Percentiles rank a stretch among this genome's conserved stretches.
Conservation (phyloP, 352 stramenopile genomes). For the Stramenopiles sp. region DNA sequence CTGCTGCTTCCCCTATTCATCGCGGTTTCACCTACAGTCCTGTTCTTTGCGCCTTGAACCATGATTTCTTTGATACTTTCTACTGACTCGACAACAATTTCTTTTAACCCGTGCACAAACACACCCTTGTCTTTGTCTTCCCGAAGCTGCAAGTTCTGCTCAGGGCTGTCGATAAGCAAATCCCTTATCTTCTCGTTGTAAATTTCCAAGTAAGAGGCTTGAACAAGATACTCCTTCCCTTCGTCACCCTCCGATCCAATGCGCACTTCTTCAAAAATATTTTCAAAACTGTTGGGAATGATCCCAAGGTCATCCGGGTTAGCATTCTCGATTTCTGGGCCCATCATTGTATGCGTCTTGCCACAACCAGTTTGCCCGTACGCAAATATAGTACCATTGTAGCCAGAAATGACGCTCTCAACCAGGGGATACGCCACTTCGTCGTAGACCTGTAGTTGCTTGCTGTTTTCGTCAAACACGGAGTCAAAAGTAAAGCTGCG, state of each 20-base stretch:
- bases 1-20: conserved; percentile 92
- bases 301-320: conserved; percentile 45
- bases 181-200: conserved; percentile 97
- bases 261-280: conserved; percentile 59
- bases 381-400: conserved; percentile 78
- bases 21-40: conserved; percentile 75
- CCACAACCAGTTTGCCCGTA: conserved; percentile 60
- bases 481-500: conserved; percentile 70
- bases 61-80: conserved; percentile 58
- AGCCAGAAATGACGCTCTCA: conserved; percentile 59
- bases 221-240: conserved; percentile 76
- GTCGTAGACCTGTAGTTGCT: conserved; percentile 61
- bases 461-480: conserved; percentile 60
- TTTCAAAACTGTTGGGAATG: conserved; percentile 54
- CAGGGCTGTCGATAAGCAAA: conserved; percentile 63
- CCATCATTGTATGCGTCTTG: conserved; percentile 61
- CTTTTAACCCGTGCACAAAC: conserved; percentile 83
- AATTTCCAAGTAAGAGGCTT: conserved; percentile 95
- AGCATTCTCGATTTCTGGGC: conserved; percentile 34
- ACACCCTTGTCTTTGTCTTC: conserved; percentile 83
- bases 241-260: conserved; percentile 39
- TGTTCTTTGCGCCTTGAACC: conserved; percentile 69
- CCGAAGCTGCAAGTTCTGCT: conserved; percentile 56
- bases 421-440: conserved; percentile 64
- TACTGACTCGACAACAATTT: conserved; percentile 63